Evolutionary conservation across 371 early-diverging fungal genomes (phyloP), one percentile per base, ranked within the genome.

Genomic region (Zopfochytrium polystomum): DNA sequence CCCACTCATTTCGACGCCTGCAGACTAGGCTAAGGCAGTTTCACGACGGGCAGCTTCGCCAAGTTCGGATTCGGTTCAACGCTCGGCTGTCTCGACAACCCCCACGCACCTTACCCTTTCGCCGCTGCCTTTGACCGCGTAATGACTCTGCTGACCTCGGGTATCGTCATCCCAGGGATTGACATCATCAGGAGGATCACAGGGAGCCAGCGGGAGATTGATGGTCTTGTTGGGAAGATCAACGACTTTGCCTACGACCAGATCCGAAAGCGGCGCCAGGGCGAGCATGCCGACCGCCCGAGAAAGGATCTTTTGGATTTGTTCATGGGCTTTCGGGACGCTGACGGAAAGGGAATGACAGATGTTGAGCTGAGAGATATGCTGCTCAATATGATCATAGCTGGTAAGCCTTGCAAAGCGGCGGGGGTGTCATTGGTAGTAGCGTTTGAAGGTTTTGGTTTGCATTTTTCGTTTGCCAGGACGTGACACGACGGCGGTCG

Each of bases 401-500:
- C 56, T 11, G 47, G 52, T 45, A 35, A 20, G 55, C 9, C 5
- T 61, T 20, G n/a, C 9, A 57, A 22, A n/a, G n/a, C n/a, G n/a
- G n/a, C n/a, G n/a, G n/a, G n/a, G n/a, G n/a, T n/a, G n/a, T n/a
- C n/a, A n/a, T n/a, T n/a, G n/a, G n/a, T n/a, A n/a, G n/a, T n/a
- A n/a, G n/a, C n/a, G n/a, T n/a, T n/a, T n/a, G n/a, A n/a, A n/a
- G n/a, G n/a, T n/a, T n/a, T n/a, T n/a, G n/a, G n/a, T n/a, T n/a
- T n/a, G n/a, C n/a, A n/a, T n/a, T n/a, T n/a, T n/a, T n/a, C n/a
- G n/a, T 11, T 60, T 60, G 31, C 62, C 66, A 51, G 73, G 74
- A 11, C 51, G 77, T 3, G 76, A 75, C 47, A 88, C 89, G 0
- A 89, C 89, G 1, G 89, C 89, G 0, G 84, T 85, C 53, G 80